Evolutionary conservation across 2,329 filamentous ascomycete species (phyloP), one percentile per base, ranked within the genome.

Genomic region (Pseudocercospora musae): DNA sequence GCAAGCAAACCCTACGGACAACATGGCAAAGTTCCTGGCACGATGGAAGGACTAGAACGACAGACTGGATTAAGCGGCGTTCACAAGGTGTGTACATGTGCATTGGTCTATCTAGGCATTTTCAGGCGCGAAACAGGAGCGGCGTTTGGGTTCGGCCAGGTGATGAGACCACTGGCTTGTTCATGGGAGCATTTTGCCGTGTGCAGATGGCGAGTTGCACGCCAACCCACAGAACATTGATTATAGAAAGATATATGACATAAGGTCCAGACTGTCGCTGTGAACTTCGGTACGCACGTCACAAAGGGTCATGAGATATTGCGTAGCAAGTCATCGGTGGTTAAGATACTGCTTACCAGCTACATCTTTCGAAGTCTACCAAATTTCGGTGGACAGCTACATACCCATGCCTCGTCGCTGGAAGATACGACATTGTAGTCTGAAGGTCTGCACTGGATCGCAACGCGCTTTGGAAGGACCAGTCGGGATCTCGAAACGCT

Each of bases 1-100:
- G 13, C 82, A 82, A 53, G 74, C 79, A 42, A 75, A 77, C 65
- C 82, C 81, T 11, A 78, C 79, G 57, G 75, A 80, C 57, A 82
- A 85, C 60, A 85, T 86, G 82, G 79, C 81, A 54, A 83, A 81
- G 68, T 87, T 82, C 72, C 72, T 87, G 63, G 81, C 81, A 53
- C 77, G 84, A 66, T 87, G 85, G 84, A 84, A 83, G 73, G 84
- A 87, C 74, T 87, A 74, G 64, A 54, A 9, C 52, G 52, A 54
- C 52, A 54, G 52, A 52, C 25, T 23, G 44, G 44, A 25, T 40
- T 18, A 29, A 29, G 48, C 25, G 21, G 25, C 15, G 48, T 52
- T 29, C 25, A 52, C 11, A 31, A 20, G 48, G 21, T 13, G 48
- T 31, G 4, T 6, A 52, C 25, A 52, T 52, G 48, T 52, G 48